Percentiles rank a stretch among this genome's conserved stretches.
phyloP scores from a whole-genome alignment of 768 basidiomycete species.

The Naganishia randhawae region DNA sequence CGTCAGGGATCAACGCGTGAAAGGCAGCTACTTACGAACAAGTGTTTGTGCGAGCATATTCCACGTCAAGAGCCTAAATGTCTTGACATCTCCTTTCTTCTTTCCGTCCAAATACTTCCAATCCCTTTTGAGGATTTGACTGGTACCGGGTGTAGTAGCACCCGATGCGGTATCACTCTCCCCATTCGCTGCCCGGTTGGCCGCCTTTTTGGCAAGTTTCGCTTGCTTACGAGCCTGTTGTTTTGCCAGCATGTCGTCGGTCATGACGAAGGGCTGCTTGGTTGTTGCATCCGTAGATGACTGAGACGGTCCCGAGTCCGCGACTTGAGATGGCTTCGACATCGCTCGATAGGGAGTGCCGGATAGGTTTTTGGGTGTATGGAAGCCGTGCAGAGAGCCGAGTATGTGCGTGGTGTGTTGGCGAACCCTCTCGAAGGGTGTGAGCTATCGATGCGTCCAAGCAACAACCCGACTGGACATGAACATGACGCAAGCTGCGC shows the following conservation, averaged over 20 bases:
- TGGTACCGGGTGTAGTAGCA: conserved; percentile 30
- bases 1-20: background rate
- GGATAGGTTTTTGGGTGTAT: background rate
- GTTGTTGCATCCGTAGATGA: background rate
- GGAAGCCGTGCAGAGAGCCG: background rate
- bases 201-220: conserved; percentile 41
- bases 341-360: background rate
- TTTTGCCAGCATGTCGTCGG: conserved; percentile 36
- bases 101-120: conserved; percentile 33
- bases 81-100: conserved; percentile 24
- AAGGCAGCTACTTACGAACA: conserved; percentile 38
- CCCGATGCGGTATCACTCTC: conserved; percentile 10
- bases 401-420: background rate
- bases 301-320: background rate
- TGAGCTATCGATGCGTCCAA: background rate
- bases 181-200: conserved; percentile 20
- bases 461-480: background rate
- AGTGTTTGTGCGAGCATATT: conserved; percentile 49
- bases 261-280: conserved; percentile 30
- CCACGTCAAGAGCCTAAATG: conserved; percentile 41
- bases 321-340: background rate
- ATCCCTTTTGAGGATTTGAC: conserved; percentile 37
- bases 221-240: conserved; percentile 39
- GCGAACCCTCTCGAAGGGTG: background rate
- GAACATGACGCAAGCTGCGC: background rate